Evolutionary conservation across 169 alveolate species (phyloP).

Genomic region (Amoebophrya sp.): DNA sequence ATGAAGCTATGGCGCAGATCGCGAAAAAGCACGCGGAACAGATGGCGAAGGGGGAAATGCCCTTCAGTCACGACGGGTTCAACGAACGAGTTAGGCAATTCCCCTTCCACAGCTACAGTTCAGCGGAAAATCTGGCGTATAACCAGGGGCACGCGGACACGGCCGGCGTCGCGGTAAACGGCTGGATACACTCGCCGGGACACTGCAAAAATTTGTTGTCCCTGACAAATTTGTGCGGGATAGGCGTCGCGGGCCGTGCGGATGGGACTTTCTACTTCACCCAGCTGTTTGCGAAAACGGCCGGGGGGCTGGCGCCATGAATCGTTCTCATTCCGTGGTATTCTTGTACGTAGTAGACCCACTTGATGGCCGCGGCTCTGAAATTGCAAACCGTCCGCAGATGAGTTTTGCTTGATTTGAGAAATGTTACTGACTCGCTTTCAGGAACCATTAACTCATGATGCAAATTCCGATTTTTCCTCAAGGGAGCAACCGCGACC

Average conservation of each 20-base stretch:
- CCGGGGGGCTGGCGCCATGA: not conserved
- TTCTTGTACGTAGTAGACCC: too few relatives aligned
- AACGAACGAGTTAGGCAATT: constrained; percentile 57
- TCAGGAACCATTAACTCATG: too few relatives aligned
- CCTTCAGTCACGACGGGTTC: constrained; percentile 74
- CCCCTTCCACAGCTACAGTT: constrained; percentile 53
- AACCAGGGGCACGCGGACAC: constrained; percentile 50
- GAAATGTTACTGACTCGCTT: too few relatives aligned
- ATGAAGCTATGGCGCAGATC: constrained; percentile 57
- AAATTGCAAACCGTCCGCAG: too few relatives aligned
- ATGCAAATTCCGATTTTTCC: too few relatives aligned
- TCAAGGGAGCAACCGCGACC: too few relatives aligned
- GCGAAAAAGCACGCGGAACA: constrained; percentile 61
- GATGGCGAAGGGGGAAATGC: constrained; percentile 66
- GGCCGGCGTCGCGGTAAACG: constrained; percentile 60
- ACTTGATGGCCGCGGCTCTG: too few relatives aligned
- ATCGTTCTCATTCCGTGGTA: too few relatives aligned
- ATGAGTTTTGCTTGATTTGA: too few relatives aligned
- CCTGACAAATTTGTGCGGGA: constrained; percentile 57
- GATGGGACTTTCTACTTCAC: constrained; percentile 25
- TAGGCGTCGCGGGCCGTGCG: constrained; percentile 52
- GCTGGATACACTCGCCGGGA: constrained; percentile 77
- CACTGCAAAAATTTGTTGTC: constrained; percentile 67
- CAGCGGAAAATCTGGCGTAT: constrained; percentile 68
- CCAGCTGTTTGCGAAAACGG: constrained; percentile 30